These are phyloP conservation scores for Bipolaris victoriae DNA, from an alignment of 2,329 filamentous ascomycete species.

Conservation along the genomic window DNA sequence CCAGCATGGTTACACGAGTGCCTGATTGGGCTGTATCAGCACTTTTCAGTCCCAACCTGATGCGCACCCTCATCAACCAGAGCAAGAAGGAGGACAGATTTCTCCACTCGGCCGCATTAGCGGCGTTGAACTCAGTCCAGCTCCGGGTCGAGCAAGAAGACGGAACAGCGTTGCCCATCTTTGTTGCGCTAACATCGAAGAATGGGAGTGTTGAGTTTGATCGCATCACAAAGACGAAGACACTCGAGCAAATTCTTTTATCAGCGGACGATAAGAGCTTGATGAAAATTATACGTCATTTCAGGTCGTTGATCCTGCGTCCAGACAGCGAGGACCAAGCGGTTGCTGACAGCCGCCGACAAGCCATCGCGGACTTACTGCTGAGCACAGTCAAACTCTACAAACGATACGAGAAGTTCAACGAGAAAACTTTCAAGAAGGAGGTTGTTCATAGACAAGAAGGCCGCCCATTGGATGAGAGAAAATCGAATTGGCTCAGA, in stretches of 20 bases:
- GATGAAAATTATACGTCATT: constrained; percentile 59
- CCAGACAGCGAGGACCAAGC: constrained; percentile 55
- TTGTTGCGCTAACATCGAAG: constrained; percentile 71
- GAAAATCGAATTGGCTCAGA: constrained; percentile 48
- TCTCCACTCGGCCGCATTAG: constrained; percentile 72
- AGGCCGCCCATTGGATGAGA: constrained; percentile 10
- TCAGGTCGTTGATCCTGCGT: constrained; percentile 55
- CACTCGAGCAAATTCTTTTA: constrained; percentile 74
- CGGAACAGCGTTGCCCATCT: constrained; percentile 63
- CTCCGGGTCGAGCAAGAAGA: constrained; percentile 65
- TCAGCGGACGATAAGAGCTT: constrained; percentile 60
- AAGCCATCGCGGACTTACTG: constrained; percentile 60
- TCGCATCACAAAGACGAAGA: constrained; percentile 82
- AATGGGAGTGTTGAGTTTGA: constrained; percentile 82
- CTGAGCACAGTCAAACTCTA: constrained; percentile 56
- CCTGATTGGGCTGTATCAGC: constrained; percentile 58
- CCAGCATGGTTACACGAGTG: constrained; percentile 69
- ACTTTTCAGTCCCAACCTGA: constrained; percentile 83
- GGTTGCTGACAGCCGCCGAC: constrained; percentile 54
- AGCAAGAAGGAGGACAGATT: constrained; percentile 44
- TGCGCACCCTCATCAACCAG: constrained; percentile 58
- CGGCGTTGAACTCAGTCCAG: constrained; percentile 75
- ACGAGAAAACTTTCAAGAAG: constrained; percentile 38
- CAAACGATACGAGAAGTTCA: constrained; percentile 37
- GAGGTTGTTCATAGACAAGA: constrained; percentile 26